Evolutionary conservation across 2,329 filamentous ascomycete genomes (phyloP), one percentile per base, ranked within the genome.

Genomic region (Onygenales sp.): DNA sequence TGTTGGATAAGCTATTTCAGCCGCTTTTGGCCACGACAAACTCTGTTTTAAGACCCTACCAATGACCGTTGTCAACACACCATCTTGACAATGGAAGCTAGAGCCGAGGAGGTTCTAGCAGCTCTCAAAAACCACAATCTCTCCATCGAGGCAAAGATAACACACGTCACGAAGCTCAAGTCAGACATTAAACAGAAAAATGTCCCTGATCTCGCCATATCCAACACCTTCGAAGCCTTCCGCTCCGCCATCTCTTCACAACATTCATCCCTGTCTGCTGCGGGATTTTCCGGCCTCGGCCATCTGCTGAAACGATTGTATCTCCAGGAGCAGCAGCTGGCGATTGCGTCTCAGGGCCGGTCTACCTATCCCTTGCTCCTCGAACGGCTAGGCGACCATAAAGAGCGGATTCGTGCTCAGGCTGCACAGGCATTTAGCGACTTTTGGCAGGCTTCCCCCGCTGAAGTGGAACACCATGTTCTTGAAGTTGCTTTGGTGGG

Each of bases 131-230:
- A 78, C 67, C 79, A 81, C 61, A 86, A 88, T 61, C 77, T 80
- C 39, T 78, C 82, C 48, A 75, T 88, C 61, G 86, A 91, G 63
- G 72, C 77, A 50, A 90, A 90, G 67, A 78, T 89, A 58, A 76
- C 82, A 58, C 79, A 81, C 52, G 81, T 95, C 61, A 87, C 83
- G 55, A 78, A 76, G 63, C 76, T 91, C 70, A 95, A 95, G 72
- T 90, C 87, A 43, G 82, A 84, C 67, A 95, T 95, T 77, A 95
- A 95, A 70, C 90, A 95, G 70, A 86, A 87, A 67, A 90, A 90
- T 74, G 88, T 95, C 45, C 88, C 89, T 56, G 88, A 94, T 36
- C 59, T 61, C 42, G 79, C 79, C 62, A 80, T 94, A 61, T 72
- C 82, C 31, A 77, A 82, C 54, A 82, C 95, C 58, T 94, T 95